Evolutionary conservation across 768 basidiomycete genomes (phyloP).

Genomic region (Kwoniella dendrophila): DNA sequence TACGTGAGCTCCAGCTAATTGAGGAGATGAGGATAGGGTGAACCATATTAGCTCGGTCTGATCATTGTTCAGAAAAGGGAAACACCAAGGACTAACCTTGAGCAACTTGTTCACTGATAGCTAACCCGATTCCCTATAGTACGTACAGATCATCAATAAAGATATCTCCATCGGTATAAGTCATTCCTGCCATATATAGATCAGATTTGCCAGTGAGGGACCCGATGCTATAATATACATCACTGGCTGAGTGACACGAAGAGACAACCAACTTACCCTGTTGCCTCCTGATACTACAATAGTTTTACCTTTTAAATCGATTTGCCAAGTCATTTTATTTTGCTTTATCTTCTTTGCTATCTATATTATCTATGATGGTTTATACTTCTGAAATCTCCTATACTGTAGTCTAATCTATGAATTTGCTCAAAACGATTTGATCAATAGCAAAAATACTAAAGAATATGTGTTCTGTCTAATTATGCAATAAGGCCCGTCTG

Average conservation of each 20-base stretch:
- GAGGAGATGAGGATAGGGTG: not conserved
- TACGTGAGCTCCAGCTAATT: slow-evolving; percentile 42
- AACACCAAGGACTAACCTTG: slow-evolving; percentile 32
- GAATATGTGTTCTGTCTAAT: too few species aligned
- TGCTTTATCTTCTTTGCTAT: not conserved
- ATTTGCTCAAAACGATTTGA: too few species aligned
- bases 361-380: too few species aligned
- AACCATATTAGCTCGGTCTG: too few species aligned
- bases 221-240: not conserved
- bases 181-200: not conserved
- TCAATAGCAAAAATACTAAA: too few species aligned
- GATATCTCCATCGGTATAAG: too few species aligned
- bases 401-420: too few species aligned
- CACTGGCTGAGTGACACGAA: not conserved
- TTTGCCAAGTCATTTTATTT: slow-evolving; percentile 40
- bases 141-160: too few species aligned
- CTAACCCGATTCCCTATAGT: slow-evolving; percentile 39
- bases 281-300: slow-evolving; percentile 47
- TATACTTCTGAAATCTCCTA: too few species aligned
- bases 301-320: slow-evolving; percentile 44
- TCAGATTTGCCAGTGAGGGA: not conserved
- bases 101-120: slow-evolving; percentile 36
- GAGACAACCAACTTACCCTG: slow-evolving; percentile 23
- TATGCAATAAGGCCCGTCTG: too few species aligned
- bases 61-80: too few species aligned